Conservation (phyloP, 176 grass and related monocot species). For the Carex littledalei region DNA sequence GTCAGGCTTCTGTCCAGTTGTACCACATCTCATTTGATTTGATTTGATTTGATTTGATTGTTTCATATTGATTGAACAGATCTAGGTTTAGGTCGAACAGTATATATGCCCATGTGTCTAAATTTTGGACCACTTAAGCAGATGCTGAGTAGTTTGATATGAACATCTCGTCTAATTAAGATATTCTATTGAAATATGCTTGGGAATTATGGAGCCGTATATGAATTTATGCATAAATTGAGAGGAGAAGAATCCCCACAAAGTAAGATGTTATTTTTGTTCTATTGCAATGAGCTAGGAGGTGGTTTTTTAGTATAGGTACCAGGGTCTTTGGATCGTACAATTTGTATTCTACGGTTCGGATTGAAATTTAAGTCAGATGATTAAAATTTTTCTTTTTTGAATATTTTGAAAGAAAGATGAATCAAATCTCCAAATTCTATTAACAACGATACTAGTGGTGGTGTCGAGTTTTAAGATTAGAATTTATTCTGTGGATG, state of each 20-base stretch:
- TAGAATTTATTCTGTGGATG: no score
- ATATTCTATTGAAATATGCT: background rate
- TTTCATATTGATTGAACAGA: background rate
- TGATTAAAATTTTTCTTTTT: no score
- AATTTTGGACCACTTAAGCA: constrained; percentile 3
- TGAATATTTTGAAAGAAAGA: no score
- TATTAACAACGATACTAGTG: no score
- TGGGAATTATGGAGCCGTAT: background rate
- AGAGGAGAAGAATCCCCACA: background rate
- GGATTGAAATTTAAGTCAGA: background rate
- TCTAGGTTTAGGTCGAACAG: background rate
- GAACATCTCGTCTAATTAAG: background rate
- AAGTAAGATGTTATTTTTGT: no score
- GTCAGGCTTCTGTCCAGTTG: background rate
- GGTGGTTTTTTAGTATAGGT: background rate
- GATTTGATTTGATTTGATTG: background rate
- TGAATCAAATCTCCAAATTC: no score
- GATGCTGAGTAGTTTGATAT: background rate
- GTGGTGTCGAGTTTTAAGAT: no score
- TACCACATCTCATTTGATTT: background rate
- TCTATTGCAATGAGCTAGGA: background rate
- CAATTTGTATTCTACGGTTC: no score
- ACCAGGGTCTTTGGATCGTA: background rate
- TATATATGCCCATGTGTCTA: background rate
- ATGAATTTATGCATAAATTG: background rate